Conservation (phyloP, 108 stramenopile species). For the Discostella stelligeroides region DNA sequence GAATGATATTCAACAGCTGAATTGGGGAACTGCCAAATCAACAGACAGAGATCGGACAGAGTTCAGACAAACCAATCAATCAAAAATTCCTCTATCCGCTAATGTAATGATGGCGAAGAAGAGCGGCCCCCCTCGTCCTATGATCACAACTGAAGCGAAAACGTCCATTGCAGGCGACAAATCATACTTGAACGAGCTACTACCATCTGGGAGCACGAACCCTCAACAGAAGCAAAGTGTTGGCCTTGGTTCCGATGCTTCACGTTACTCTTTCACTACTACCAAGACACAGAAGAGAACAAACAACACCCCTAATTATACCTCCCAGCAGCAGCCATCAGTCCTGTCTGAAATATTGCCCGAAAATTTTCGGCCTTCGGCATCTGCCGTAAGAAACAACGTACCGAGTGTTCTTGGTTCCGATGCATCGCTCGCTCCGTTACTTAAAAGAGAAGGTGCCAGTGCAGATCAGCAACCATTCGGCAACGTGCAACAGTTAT, state of each 20-base stretch:
- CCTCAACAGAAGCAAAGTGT: background rate
- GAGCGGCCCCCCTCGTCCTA: background rate
- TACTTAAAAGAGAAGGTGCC: no score
- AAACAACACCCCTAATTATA: background rate
- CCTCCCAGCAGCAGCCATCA: background rate
- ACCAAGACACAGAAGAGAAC: background rate
- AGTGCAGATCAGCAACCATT: background rate
- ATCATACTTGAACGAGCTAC: conserved; percentile 4
- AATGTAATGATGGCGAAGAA: conserved; percentile 14
- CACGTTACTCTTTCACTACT: conserved; percentile 1
- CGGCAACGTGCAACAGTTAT: background rate
- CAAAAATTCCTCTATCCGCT: background rate
- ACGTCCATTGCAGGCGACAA: background rate
- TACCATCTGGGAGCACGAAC: background rate
- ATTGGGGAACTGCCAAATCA: no score
- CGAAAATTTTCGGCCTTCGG: conserved; percentile 1
- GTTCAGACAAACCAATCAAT: background rate
- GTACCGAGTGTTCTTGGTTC: background rate
- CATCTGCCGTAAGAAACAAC: background rate
- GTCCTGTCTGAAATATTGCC: conserved; percentile 10
- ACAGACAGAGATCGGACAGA: background rate
- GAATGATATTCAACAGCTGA: no score
- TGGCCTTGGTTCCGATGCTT: conserved; percentile 7
- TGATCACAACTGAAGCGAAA: conserved; percentile 3
- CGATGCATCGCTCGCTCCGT: conserved; percentile 9